Evolutionary conservation across 2,329 filamentous ascomycete species (phyloP), one percentile per base, ranked within the genome.

Genomic region (Aspergillus melleus): DNA sequence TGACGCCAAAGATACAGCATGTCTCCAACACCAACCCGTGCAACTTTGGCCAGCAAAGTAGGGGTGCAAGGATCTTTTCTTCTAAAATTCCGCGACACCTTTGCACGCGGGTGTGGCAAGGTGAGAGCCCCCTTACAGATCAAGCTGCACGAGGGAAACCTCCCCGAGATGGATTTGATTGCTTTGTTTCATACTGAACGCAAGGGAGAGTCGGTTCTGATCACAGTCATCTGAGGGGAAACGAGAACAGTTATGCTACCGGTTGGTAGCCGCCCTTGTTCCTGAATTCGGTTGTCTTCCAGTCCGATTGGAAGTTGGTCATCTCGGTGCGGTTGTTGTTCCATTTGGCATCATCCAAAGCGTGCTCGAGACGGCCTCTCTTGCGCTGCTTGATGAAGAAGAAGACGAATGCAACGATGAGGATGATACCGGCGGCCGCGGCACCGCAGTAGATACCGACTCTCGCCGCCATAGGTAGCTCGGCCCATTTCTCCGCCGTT

Each of bases 361-460:
- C 77, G 50, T 77, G 75, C 68, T 84, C 83, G 49, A 77, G 76
- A 59, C 79, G 78, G 36, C 83, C 83, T 61, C 76, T 74, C 59
- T 78, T 76, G 59, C 83, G 77, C 70, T 84, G 81, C 52, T 74
- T 76, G 62, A 83, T 65, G 68, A 80, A 84, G 73, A 77, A 83
- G 66, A 82, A 76, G 11, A 74, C 64, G 24, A 80, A 71, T 20
- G 75, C 66, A 8, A 69, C 70, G 24, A 81, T 65, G 30, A 66
- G 64, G 30, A 76, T 46, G 5, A 67, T 68, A 26, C 66, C 72
- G 11, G 72, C 73, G 6, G 66, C 74, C 24, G 74, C 77, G 36
- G 73, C 73, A 29, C 74, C 78, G 55, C 64, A 66, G 60, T 72
- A 74, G 57, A 85, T 77, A 49, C 78, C 81, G 55, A 81, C 78